phyloP scores from a whole-genome alignment of 2,329 filamentous ascomycete species.

The Arthrobotrys pseudoclavata region DNA sequence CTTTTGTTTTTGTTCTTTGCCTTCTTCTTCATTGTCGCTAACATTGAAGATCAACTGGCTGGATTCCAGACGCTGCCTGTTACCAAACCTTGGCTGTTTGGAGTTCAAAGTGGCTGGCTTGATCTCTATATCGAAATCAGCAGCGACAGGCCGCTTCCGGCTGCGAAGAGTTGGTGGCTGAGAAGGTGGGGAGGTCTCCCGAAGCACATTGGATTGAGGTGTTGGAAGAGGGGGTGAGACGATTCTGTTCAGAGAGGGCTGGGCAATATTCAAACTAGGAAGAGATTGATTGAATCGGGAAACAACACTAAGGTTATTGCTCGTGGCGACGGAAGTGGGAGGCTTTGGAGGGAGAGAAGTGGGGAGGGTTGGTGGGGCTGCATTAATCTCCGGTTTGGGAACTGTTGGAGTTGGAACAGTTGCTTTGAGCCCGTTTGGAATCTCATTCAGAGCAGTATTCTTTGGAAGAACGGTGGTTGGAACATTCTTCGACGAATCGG shows the following conservation, averaged over 20 bases:
- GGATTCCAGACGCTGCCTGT: conserved; percentile 69
- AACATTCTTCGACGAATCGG: conserved; percentile 29
- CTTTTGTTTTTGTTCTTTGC: conserved; percentile 64
- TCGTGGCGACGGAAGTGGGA: conserved; percentile 1
- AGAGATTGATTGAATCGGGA: conserved; percentile 50
- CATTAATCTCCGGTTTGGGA: conserved; percentile 14
- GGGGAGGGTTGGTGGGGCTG: conserved; percentile 8
- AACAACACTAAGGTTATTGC: conserved; percentile 29
- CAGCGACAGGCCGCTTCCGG: conserved; percentile 75
- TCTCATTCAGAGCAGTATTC: not conserved
- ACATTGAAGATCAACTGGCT: conserved; percentile 84
- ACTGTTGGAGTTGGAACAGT: conserved; percentile 5
- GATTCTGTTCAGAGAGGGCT: conserved; percentile 4
- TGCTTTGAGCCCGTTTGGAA: conserved; percentile 18
- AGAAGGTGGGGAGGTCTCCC: conserved; percentile 8
- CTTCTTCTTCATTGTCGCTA: conserved; percentile 77
- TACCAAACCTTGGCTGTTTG: conserved; percentile 71
- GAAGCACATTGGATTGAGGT: not conserved
- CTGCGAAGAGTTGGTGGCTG: conserved; percentile 24
- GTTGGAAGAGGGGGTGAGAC: conserved; percentile 17
- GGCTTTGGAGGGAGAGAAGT: conserved; percentile 48
- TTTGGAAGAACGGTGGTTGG: conserved; percentile 7
- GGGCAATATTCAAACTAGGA: conserved; percentile 29
- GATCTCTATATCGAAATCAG: conserved; percentile 76
- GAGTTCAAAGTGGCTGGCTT: conserved; percentile 62